Base-by-base conservation (phyloP, 352 stramenopile genomes). In the Elongisporangium undulatum region DNA sequence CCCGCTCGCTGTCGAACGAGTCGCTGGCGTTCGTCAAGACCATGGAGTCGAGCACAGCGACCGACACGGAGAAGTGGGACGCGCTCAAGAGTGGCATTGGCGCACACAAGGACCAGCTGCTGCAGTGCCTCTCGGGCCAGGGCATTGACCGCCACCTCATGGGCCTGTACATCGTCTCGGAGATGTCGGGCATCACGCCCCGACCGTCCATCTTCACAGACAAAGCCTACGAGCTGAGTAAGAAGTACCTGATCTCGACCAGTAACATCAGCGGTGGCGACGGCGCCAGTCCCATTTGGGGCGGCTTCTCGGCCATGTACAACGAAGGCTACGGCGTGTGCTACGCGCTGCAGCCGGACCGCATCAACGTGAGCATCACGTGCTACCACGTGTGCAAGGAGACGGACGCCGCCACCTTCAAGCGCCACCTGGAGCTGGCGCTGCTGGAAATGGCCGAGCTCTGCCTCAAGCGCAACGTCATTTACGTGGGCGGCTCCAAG, bases 121-220 rank as follows among this genome's bases (percentile, higher is more conserved):
- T 94, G 56, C 85, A 83, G 38, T 88, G 77, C 29, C 61, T 96
- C 58, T 88, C 70, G 39, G 87, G 93, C 67, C 54, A 97, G 64
- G 96, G 96, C 34, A 87, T 99, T 17, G 96, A 99, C 69, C 87
- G 96, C 45, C 96, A 99, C 67, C 74, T 99, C 49, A 97, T 99
- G 78, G 96, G 96, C 15, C 76, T 99, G 13, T 87, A 96, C 65
- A 96, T 98, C 62, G 85, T 98, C 34, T 82, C 96, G 12, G 81
- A 97, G 56, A 95, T 97, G 66, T 96, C 90, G 58, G 87, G 92
- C 49, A 91, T 95, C 68, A 79, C 77, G 21, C 80, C 91, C 7
- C 83, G 84, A 53, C 95, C 95, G 49, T 87, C 84, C 58, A 69
- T 99, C 2, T 98, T 98, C 68, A 92, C 82, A 45, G 90, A 99